Base-by-base conservation (phyloP, 768 basidiomycete species). In the Calvatia gigantea region DNA sequence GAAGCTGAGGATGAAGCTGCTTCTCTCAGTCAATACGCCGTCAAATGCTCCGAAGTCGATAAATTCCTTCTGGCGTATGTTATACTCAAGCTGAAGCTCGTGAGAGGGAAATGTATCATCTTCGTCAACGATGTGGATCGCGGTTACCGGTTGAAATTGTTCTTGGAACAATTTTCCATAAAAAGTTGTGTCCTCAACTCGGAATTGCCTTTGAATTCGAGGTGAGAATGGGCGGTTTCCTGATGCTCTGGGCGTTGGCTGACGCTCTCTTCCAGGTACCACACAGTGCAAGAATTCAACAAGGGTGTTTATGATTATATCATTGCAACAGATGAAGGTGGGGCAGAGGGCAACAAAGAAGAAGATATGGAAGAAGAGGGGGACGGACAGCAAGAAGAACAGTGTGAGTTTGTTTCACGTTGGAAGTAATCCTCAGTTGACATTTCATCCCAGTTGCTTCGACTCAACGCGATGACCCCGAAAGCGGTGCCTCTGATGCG, bases 301-400 rank as follows among this genome's bases (percentile, higher is more conserved):
- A 91, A 92, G 62, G 97, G 97, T 2, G 92, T 97, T 6, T 98
- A 98, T 63, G 94, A 99, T 67, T 98, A 98, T 68, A 94, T 98
- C 60, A 97, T 99, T 52, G 97, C 97, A 0, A 96, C 95, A 8
- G 96, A 98, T 65, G 97, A 98, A 71, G 85, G 84, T 55, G 82
- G 84, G 0, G 74, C 76, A 3, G 75, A 73, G 3, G 73, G 75
- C 1, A 82, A 82, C 51, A 71, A 75, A 9, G 80, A 73, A 35
- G 68, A 67, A 4, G 71, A 69, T 11, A 69, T 69, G 1, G 70
- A 72, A 12, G 74, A 72, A 15, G 70, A 65, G 12, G 75, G 65
- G n/a, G 71, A 66, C 3, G 68, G 68, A 27, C 73, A 75, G n/a
- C 71, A 69, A 7, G 64, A 64, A 41, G 71, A 71, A 60, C 66